Percentiles rank a stretch among this genome's conserved stretches.
Evolutionary conservation across 2,329 filamentous ascomycete species (phyloP).

Genomic region (Apiospora kogelbergensis): DNA sequence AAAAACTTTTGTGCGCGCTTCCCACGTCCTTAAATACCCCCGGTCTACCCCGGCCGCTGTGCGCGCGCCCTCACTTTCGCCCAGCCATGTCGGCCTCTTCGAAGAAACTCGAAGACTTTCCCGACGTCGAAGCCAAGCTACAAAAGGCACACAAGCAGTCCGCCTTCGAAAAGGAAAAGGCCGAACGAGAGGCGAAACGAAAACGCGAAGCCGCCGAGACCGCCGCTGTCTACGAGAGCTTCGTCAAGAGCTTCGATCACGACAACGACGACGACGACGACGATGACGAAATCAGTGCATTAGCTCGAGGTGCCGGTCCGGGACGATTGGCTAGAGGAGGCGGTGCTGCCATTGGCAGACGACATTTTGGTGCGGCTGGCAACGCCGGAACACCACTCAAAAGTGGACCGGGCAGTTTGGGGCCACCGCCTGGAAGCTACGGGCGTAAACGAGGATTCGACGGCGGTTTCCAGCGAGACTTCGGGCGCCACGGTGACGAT

Average conservation of each 20-base stretch:
- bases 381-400: constrained; percentile 47
- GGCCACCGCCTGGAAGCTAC: constrained; percentile 49
- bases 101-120: constrained; percentile 58
- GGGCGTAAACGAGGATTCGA: constrained; percentile 56
- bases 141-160: constrained; percentile 81
- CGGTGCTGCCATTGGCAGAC: constrained; percentile 41
- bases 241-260: constrained; percentile 75
- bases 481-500: constrained; percentile 31
- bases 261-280: constrained; percentile 51
- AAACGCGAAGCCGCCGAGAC: constrained; percentile 83
- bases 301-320: constrained; percentile 27
- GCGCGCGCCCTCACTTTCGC: constrained; percentile 17
- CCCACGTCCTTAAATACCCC: neutral
- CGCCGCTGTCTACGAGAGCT: constrained; percentile 82
- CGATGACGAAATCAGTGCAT: constrained; percentile 19
- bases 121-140: constrained; percentile 74
- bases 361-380: constrained; percentile 63
- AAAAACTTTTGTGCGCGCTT: neutral
- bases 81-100: constrained; percentile 42
- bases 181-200: constrained; percentile 86
- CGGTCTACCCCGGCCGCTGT: neutral
- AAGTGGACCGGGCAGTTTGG: constrained; percentile 64
- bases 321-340: constrained; percentile 28
- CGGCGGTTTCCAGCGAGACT: constrained; percentile 39
- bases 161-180: constrained; percentile 83